Evolutionary conservation across 2,329 filamentous ascomycete species (phyloP), one percentile per base, ranked within the genome.

Genomic region (Dactylellina haptotyla): DNA sequence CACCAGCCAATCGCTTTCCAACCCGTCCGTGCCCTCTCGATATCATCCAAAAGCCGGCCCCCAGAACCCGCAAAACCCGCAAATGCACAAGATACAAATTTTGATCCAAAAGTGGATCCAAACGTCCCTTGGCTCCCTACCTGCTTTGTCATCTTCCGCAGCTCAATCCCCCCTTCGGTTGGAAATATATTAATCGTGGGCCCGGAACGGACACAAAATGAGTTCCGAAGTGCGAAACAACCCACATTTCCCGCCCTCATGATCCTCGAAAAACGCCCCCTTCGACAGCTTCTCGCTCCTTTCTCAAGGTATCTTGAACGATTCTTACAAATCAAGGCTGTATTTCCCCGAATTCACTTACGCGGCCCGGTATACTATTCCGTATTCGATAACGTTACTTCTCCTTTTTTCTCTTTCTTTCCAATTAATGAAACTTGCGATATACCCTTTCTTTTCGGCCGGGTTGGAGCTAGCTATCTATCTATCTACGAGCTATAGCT

Each of bases 61-160:
- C 45, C n/a, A n/a, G n/a, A n/a, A n/a, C n/a, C n/a, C n/a, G n/a
- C n/a, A n/a, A n/a, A n/a, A n/a, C n/a, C n/a, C n/a, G n/a, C n/a
- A n/a, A n/a, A n/a, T n/a, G n/a, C n/a, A n/a, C n/a, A n/a, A n/a
- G n/a, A n/a, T n/a, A n/a, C n/a, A n/a, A n/a, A n/a, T n/a, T n/a
- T n/a, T n/a, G n/a, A n/a, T n/a, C n/a, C n/a, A n/a, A n/a, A 75
- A 70, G 16, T 37, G 26, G 50, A 53, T 53, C n/a, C n/a, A n/a
- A n/a, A n/a, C n/a, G n/a, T n/a, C n/a, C n/a, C n/a, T n/a, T n/a
- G n/a, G 20, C 10, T 10, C 50, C n/a, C 14, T 16, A 45, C 46
- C 30, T 89, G 88, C 81, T 87, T 50, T 50, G 58, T 62, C 37
- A 51, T 62, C 56, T 16, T 20, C n/a, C 23, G 34, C 34, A 14